Evolutionary conservation across 306 rosid genomes (phyloP), one percentile per base, ranked within the genome.

Genomic region (Hylodesmum podocarpum): DNA sequence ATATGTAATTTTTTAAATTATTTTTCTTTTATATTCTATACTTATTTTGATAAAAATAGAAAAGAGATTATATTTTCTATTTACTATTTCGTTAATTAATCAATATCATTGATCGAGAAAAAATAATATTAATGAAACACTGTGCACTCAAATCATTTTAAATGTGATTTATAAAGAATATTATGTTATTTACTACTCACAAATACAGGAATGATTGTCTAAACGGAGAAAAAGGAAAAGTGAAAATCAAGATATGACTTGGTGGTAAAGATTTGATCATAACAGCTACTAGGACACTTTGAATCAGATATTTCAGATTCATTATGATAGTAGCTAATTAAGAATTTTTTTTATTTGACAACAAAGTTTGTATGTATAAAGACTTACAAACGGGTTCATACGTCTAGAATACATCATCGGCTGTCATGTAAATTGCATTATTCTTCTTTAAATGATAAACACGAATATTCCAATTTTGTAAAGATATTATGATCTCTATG

Each of bases 381-480:
- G 22, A n/a, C 3, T 49, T 25, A 49, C 24, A 49, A 24, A n/a
- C 8, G 15, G 59, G 29, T 22, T 19, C 59, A 55, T 55, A 8
- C 25, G 19, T 22, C 25, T n/a, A 6, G 22, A 69, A 59, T 70
- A 34, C 25, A 58, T 54, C 24, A 59, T 9, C n/a, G 57, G 19
- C 8, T 61, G 27, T 41, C 29, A 19, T 53, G 64, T 59, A 58
- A 54, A 21, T 29, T 68, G 62, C 15, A 63, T 57, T 54, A 4
- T 63, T 57, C 39, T 46, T 49, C 3, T 55, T 39, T 13, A 72
- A 72, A 67, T 40, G 53, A 80, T 65, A 73, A 54, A 65, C 79
- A 54, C 73, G 75, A 80, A 53, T 31, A 65, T 57, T 55, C 43
- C 79, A 80, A 41, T 29, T 73, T 73, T 73, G 63, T 79, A 44